Base-by-base conservation (phyloP, 1,284 basidiomycete species). In the Heliocybe sulcata region DNA sequence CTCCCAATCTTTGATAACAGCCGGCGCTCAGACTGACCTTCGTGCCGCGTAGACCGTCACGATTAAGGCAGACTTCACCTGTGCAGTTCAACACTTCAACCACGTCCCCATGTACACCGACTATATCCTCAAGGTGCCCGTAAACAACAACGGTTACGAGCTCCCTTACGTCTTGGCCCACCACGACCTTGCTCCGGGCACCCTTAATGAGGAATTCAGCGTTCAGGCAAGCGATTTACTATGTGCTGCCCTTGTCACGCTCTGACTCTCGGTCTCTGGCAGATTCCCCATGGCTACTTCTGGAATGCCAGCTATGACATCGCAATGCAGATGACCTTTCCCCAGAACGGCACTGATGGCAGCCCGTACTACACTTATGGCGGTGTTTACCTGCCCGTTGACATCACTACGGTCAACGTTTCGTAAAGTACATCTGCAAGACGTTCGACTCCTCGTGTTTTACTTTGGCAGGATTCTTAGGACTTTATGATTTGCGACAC, bases 61-160 rank as follows among this genome's bases (percentile, higher is more conserved):
- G 9, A 49, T 49, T n/a, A 25, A 11, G 3, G 11, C 47, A 11
- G 27, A 49, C 47, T 49, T 49, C 47, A 49, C 19, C 11, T 49
- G 47, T 23, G 3, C 9, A 8, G 3, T 6, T 22, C 9, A 47
- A 11, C n/a, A 23, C 6, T 49, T n/a, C 47, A 56, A 56, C 12
- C 23, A 53, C 25, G 25, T 51, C 12, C 66, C 66, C 3, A 45
- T 60, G 55, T 67, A 55, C 56, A 68, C 59, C 53, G 66, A 67
- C 56, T 67, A 69, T 55, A 69, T 71, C 35, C 66, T 67, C n/a
- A 64, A 67, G 49, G 69, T 69, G 14, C 57, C 66, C 2, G 52
- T 35, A 25, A 64, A 67, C 50, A 67, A 67, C 60, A 67, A 64
- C 22, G 66, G 69, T 16, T 1, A 64, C 29, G 69, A 67, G 27